These are phyloP conservation scores for Zymoseptoria ardabiliae DNA, from an alignment of 2,329 filamentous ascomycete genomes.

Conservation along the genomic window DNA sequence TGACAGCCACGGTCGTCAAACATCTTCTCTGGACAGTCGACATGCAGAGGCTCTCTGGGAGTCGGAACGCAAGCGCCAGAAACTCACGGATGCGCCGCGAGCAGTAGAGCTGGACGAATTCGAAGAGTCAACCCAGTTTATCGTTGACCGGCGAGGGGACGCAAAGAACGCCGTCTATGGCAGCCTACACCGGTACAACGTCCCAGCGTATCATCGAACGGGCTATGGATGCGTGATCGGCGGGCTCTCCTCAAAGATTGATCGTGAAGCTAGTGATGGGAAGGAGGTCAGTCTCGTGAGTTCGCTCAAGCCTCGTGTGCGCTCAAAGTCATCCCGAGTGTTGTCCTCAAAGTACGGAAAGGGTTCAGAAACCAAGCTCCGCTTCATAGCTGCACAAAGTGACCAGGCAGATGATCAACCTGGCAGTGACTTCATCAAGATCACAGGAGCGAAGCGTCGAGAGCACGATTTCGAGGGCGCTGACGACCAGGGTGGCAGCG, in stretches of 20 bases:
- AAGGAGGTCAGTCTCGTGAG: slow-evolving; percentile 10
- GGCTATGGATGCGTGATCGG: slow-evolving; percentile 68
- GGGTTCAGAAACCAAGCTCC: slow-evolving; percentile 1
- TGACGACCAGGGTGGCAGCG: slow-evolving; percentile 9
- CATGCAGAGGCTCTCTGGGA: neutral
- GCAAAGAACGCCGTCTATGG: slow-evolving; percentile 67
- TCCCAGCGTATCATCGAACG: slow-evolving; percentile 63
- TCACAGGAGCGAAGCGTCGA: slow-evolving; percentile 12
- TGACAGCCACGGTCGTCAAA: neutral
- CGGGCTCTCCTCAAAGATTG: slow-evolving; percentile 53
- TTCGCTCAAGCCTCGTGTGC: neutral
- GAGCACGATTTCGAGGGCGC: slow-evolving; percentile 14
- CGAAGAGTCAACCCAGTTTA: slow-evolving; percentile 40
- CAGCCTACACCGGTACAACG: slow-evolving; percentile 60
- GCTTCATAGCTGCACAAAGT: slow-evolving; percentile 5
- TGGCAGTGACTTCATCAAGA: slow-evolving; percentile 14
- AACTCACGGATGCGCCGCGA: neutral
- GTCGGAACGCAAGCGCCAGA: neutral
- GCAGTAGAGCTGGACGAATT: slow-evolving; percentile 9
- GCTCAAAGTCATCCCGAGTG: slow-evolving; percentile 2
- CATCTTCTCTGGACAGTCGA: neutral
- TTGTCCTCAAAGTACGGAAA: slow-evolving; percentile 12
- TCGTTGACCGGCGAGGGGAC: slow-evolving; percentile 70
- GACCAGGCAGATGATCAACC: neutral
- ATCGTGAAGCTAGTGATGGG: slow-evolving; percentile 55